Evolutionary conservation across 2,329 filamentous ascomycete genomes (phyloP), one percentile per base, ranked within the genome.

Genomic region (Trichophyton benhamiae): DNA sequence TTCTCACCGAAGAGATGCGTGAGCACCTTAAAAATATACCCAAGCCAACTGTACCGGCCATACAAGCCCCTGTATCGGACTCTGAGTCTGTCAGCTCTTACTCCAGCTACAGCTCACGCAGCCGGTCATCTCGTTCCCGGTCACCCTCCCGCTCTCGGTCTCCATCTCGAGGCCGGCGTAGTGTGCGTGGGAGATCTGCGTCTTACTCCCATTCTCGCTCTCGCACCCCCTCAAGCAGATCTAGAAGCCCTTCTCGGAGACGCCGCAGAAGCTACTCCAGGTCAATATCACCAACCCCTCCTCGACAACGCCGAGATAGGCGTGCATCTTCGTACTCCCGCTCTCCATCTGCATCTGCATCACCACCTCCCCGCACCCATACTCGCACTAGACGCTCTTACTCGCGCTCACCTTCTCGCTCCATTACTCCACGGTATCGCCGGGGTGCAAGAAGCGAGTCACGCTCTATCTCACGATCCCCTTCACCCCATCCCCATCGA

Each of bases 1-100:
- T 84, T 25, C 81, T 99, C 64, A 99, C 94, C 1, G 94, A 99
- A 72, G 88, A 91, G 66, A 95, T 96, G 90, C 86, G 94, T 73
- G 89, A 95, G 69, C 85, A 87, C 71, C 81, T 99, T 61, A 88
- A 91, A 72, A 96, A 91, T 70, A 84, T 95, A 75, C 91, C 91
- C 11, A 94, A 95, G 71, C 91, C 91, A 2, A 82, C 87, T 1
- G 77, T 88, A 25, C 88, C 88, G 4, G 84, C 89, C 1, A 77
- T 88, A 0, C 79, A 83, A 22, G 78, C 78, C 38, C 74, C 76
- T 33, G 80, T 84, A 57, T 86, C 85, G 0, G 85, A 87, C 63
- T 85, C 85, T 0, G 87, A 88, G 53, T 89, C 79, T 5, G 78
- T 77, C 60, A 81, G 79, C 65, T 80, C 86, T 0, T 83, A 85